Evolutionary conservation across 495 filamentous ascomycete species (phyloP), one percentile per base, ranked within the genome.

Genomic region (Talaromyces trachyspermus): DNA sequence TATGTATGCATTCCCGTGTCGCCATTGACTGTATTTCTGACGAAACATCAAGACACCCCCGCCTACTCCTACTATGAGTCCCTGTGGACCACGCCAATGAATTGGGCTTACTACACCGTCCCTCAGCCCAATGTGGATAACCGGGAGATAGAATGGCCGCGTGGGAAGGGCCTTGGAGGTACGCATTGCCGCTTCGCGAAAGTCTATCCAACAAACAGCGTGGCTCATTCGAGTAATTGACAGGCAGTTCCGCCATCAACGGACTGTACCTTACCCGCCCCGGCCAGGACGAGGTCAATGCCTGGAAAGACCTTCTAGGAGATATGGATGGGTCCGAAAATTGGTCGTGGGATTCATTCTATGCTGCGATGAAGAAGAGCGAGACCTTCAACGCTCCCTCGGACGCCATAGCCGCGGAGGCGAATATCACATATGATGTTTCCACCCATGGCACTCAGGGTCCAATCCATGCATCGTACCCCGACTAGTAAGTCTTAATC

Each of bases 391-490:
- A 45, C 41, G 69, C 53, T 12, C 66, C 58, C 23, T 50, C 46
- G 32, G 51, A 56, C 29, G 56, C n/a, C 50, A 68, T 68, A 44
- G 69, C 48, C 36, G 38, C 33, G 18, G 58, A 64, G 62, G 76
- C 36, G 5, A 57, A 57, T 7, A 71, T 74, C 26, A 55, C 55
- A 2, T 74, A 61, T 49, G 56, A 73, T 25, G 22, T 46, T 3
- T 53, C 51, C 5, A 54, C 49, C 1, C 71, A 69, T 37, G 71
- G 71, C 5, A 56, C 47, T 10, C 27, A 50, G 5, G 71, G 71
- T 1, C 70, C 66, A 1, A 64, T 82, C 15, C 60, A 77, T 46
- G 68, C 71, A 5, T 65, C 69, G 4, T 81, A 77, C 57, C 74
- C 79, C 9, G 66, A 54, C 27, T 65, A 56, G 61, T 63, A 57